Evolutionary conservation across 2,329 filamentous ascomycete species (phyloP), one percentile per base, ranked within the genome.

Genomic region (Colletotrichum zoysiae): DNA sequence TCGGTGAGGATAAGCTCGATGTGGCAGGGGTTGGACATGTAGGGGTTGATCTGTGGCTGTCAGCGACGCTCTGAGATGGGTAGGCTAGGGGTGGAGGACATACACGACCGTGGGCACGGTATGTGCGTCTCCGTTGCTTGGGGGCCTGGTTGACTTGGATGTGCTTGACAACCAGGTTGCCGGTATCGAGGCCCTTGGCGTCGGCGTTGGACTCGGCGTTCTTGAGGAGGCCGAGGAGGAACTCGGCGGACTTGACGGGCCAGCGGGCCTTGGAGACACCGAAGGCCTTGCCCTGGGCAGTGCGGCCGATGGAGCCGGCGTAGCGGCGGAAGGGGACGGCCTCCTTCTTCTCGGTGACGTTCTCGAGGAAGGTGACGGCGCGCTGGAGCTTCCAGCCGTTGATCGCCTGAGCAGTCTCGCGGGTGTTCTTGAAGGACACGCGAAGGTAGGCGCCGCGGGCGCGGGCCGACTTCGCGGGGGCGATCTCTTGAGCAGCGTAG

Each of bases 71-170:
- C 12, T 26, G 7, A 6, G 16, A n/a, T 23, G 20, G n/a, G 2
- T 65, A 53, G 3, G 0, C 14, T 26, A 14, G 11, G 6, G 16
- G 5, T 18, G 3, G 1, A 18, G 26, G 30, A 94, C 95, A 82
- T 97, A 98, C 95, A 90, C 96, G 95, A 92, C 96, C 96, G 91
- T 99, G 96, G 77, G 97, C 97, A 92, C 96, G 95, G 93, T 99
- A 99, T 84, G 96, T 99, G 86, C 96, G 93, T 88, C 96, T 92
- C 85, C 96, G 92, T 91, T 98, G 95, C 93, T 98, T 98, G 82
- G 96, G 96, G 80, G 96, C 97, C 91, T 99, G 96, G 94, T 99
- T 99, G 91, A 99, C 96, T 90, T 99, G 96, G 88, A 99, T 99
- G 93, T 98, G 97, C 94, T 98, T 98, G 88, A 99, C 93, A 84